Conservation (phyloP, 2,329 filamentous ascomycete species). For the Gnomoniopsis sp. region DNA sequence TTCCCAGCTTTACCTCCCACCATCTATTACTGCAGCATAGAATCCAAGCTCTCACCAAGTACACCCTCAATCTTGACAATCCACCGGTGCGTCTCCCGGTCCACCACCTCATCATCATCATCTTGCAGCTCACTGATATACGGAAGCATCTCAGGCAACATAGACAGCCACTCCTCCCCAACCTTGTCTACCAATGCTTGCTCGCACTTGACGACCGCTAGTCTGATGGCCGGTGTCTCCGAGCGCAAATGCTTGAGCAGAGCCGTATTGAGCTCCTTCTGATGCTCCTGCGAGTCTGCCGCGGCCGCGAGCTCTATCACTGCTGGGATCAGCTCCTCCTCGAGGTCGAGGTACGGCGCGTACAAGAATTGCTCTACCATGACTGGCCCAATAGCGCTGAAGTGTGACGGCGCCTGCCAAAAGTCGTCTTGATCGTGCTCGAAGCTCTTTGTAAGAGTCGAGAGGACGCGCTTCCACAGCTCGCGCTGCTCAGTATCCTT, state of each 20-base stretch:
- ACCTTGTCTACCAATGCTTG: constrained; percentile 74
- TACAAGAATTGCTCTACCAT: constrained; percentile 64
- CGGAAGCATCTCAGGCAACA: constrained; percentile 93
- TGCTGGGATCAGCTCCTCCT: constrained; percentile 63
- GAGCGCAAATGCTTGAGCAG: constrained; percentile 77
- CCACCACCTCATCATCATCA: constrained; percentile 91
- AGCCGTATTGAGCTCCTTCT: constrained; percentile 79
- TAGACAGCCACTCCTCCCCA: constrained; percentile 88
- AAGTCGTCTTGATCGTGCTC: constrained; percentile 91
- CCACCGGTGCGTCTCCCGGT: constrained; percentile 86
- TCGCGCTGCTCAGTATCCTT: constrained; percentile 48
- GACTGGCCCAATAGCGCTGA: constrained; percentile 65
- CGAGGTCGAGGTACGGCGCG: constrained; percentile 40
- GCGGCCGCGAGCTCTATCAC: constrained; percentile 77
- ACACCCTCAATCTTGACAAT: constrained; percentile 86
- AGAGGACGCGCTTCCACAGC: constrained; percentile 68
- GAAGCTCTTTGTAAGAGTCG: constrained; percentile 72
- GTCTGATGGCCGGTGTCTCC: constrained; percentile 66
- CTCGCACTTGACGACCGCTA: constrained; percentile 80
- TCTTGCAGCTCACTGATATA: constrained; percentile 95
- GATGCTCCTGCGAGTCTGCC: constrained; percentile 81
- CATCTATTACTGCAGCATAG: constrained; percentile 72
- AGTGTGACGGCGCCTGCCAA: constrained; percentile 91
- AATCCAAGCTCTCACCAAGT: constrained; percentile 84
- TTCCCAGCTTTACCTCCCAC: too few relatives aligned